These are phyloP conservation scores for Epichloe sp. DNA, from an alignment of 2,329 filamentous ascomycete species.

Conservation along the genomic window DNA sequence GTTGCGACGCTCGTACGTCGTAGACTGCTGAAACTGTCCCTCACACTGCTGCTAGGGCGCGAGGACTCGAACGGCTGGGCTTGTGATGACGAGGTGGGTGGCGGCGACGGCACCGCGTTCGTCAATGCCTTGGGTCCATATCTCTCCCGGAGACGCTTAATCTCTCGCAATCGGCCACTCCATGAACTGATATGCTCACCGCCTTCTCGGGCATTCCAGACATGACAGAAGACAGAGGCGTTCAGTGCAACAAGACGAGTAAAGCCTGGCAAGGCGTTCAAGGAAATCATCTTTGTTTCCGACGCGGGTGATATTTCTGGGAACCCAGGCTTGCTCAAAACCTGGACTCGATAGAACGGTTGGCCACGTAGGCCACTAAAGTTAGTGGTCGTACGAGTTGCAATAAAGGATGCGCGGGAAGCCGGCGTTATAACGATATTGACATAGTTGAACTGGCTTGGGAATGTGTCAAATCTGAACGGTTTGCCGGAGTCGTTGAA, in stretches of 20 bases:
- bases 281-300: slow-evolving; percentile 76
- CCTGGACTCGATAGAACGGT: slow-evolving; percentile 75
- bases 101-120: slow-evolving; percentile 14
- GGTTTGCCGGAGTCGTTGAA: slow-evolving; percentile 92
- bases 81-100: slow-evolving; percentile 14
- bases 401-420: slow-evolving; percentile 62
- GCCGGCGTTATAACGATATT: slow-evolving; percentile 92
- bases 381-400: slow-evolving; percentile 36
- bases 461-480: slow-evolving; percentile 84
- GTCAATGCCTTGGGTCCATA: slow-evolving; percentile 32
- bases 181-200: slow-evolving; percentile 81
- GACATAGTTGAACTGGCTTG: slow-evolving; percentile 91
- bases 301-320: slow-evolving; percentile 84
- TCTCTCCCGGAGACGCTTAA: slow-evolving; percentile 66
- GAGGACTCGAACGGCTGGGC: slow-evolving; percentile 7
- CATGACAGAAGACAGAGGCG: slow-evolving; percentile 80
- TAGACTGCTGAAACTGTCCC: slow-evolving; percentile 48
- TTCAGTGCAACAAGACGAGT: slow-evolving; percentile 84
- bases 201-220: slow-evolving; percentile 69
- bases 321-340: slow-evolving; percentile 78
- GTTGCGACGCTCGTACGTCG: slow-evolving; percentile 52
- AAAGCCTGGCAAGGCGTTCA: slow-evolving; percentile 70
- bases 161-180: slow-evolving; percentile 75
- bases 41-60: slow-evolving; percentile 22
- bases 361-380: slow-evolving; percentile 11